A percentile compares a stretch with the other conserved stretches of the same genome.
phyloP scores from a whole-genome alignment of 2,329 filamentous ascomycete genomes.

The Colletotrichum caudatum region DNA sequence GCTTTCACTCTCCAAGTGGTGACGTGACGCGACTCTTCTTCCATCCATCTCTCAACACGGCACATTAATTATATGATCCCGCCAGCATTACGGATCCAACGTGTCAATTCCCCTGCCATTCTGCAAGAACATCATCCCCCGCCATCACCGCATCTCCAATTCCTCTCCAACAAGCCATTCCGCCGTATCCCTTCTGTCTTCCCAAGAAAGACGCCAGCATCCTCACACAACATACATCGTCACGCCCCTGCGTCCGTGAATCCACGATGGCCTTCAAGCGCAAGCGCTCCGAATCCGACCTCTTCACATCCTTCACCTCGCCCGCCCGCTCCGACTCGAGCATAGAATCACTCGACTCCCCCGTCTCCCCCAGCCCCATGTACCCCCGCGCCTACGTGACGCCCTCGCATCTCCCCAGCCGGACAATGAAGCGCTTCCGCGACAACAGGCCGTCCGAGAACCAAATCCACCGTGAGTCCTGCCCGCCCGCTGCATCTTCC shows the following conservation, averaged over 20 bases:
- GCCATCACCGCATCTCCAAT: conserved; percentile 1
- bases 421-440: conserved; percentile 72
- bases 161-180: no score
- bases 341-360: conserved; percentile 50
- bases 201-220: no score
- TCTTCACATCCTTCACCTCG: conserved; percentile 58
- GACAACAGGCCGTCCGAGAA: conserved; percentile 68
- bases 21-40: background rate
- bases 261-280: conserved; percentile 68
- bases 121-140: background rate
- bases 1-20: background rate
- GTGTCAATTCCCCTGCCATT: background rate
- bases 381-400: conserved; percentile 48
- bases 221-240: background rate
- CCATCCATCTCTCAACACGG: background rate
- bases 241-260: no score
- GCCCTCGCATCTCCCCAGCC: conserved; percentile 63
- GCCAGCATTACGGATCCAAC: background rate
- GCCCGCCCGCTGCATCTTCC: background rate
- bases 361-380: conserved; percentile 46
- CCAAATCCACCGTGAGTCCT: conserved; percentile 65
- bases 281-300: conserved; percentile 72
- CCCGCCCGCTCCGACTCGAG: conserved; percentile 51
- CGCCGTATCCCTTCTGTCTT: no score
- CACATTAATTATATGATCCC: background rate